Evolutionary conservation across 164 flowering plant species (phyloP).

Genomic region (Nelumbo lutea): DNA sequence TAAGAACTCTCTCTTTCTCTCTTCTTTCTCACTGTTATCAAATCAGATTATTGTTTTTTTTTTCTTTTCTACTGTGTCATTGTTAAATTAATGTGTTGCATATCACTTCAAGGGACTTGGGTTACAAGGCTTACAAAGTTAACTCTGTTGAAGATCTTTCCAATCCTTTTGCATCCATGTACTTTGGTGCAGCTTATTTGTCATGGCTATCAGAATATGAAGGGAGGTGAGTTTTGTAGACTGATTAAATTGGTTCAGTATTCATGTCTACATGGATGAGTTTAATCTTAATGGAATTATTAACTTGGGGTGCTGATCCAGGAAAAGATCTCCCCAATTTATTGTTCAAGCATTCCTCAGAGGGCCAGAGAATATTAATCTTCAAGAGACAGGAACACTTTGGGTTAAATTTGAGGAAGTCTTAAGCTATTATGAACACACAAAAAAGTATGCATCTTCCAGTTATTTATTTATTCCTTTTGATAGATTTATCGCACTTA

Average conservation of each 20-base stretch:
- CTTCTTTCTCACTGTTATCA: no score
- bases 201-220: conserved; percentile 74
- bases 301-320: conserved; percentile 17
- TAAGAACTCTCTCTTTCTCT: no score
- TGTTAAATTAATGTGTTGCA: conserved; percentile 1
- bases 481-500: neutral
- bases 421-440: conserved; percentile 41
- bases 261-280: neutral
- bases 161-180: conserved; percentile 79
- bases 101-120: conserved; percentile 52
- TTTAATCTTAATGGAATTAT: neutral
- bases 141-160: conserved; percentile 61
- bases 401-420: conserved; percentile 75
- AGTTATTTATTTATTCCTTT: neutral
- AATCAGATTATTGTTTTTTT: no score
- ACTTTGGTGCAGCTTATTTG: conserved; percentile 86
- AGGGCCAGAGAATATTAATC: conserved; percentile 76
- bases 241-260: neutral
- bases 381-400: conserved; percentile 50
- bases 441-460: conserved; percentile 32
- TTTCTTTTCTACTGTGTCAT: no score
- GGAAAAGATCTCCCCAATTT: conserved; percentile 70
- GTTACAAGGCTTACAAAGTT: conserved; percentile 58
- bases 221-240: conserved; percentile 51
- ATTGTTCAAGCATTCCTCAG: conserved; percentile 73